These are phyloP conservation scores for Microsporum ferrugineum DNA, from an alignment of 2,329 filamentous ascomycete genomes.

Conservation along the genomic window DNA sequence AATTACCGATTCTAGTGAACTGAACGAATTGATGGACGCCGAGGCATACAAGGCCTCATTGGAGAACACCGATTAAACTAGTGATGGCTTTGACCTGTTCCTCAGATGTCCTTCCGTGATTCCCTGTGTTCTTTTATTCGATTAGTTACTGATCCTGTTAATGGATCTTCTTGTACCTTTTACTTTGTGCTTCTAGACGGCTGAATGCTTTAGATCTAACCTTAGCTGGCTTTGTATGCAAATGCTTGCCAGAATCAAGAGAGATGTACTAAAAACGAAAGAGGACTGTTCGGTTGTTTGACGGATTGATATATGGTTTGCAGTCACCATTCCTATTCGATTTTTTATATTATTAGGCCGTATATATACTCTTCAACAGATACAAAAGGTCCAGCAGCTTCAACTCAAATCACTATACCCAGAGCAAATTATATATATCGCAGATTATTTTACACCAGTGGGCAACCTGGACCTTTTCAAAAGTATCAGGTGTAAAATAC, in stretches of 20 bases:
- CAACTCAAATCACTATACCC: neutral
- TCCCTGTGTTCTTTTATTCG: neutral
- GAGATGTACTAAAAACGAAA: neutral
- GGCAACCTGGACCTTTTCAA: neutral
- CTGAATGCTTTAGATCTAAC: neutral
- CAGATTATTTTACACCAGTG: neutral
- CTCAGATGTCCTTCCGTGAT: neutral
- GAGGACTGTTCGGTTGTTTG: neutral
- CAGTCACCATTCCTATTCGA: neutral
- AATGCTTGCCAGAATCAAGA: neutral
- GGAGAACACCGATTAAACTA: conserved; percentile 40
- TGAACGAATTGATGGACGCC: conserved; percentile 65
- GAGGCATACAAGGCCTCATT: conserved; percentile 64
- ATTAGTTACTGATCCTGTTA: neutral
- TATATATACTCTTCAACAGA: conserved; percentile 6
- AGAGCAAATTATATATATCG: neutral
- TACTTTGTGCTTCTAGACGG: neutral
- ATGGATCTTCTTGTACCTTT: neutral
- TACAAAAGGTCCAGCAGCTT: neutral
- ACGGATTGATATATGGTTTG: neutral
- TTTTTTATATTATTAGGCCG: neutral
- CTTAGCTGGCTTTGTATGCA: neutral
- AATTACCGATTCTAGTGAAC: conserved; percentile 57
- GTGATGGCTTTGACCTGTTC: conserved; percentile 12
- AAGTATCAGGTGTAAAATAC: neutral